Percentiles rank a stretch among this genome's conserved stretches.
Conservation (phyloP, 169 alveolate genomes). For the Theileria luwenshuni region DNA sequence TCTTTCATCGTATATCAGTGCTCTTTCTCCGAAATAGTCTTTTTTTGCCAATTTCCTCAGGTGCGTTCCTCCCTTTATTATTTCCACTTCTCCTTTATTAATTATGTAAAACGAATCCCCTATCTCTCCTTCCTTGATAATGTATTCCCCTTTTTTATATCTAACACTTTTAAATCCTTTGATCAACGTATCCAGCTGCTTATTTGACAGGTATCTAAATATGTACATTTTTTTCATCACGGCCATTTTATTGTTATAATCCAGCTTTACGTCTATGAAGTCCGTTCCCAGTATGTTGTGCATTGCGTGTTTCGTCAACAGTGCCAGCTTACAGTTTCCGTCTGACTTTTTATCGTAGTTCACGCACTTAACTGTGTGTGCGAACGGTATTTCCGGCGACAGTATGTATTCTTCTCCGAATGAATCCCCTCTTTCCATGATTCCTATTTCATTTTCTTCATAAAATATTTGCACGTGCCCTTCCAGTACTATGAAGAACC, state of each 20-base stretch:
- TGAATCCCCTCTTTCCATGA: conserved; percentile 88
- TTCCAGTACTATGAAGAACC: conserved; percentile 83
- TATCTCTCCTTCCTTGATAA: conserved; percentile 89
- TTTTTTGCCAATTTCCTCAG: conserved; percentile 87
- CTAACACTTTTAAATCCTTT: conserved; percentile 81
- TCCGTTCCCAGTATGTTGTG: conserved; percentile 78
- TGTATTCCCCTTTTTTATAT: conserved; percentile 84
- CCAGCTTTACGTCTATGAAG: conserved; percentile 81
- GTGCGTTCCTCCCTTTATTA: conserved; percentile 77
- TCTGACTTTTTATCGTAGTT: conserved; percentile 35
- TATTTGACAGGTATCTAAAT: conserved; percentile 82
- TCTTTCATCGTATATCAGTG: conserved; percentile 89
- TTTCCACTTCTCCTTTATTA: conserved; percentile 90
- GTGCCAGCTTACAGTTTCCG: conserved; percentile 73
- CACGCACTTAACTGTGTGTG: conserved; percentile 78
- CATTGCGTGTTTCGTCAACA: conserved; percentile 80
- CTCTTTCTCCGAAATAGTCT: conserved; percentile 95
- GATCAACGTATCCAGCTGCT: conserved; percentile 80
- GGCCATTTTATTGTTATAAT: conserved; percentile 79
- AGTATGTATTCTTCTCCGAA: conserved; percentile 92
- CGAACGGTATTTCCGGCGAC: conserved; percentile 82
- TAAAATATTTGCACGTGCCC: conserved; percentile 80
- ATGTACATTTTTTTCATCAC: conserved; percentile 82
- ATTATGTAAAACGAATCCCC: conserved; percentile 91
- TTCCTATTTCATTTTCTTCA: conserved; percentile 71